A percentile compares a stretch with the other conserved stretches of the same genome.
Conservation (phyloP, 768 basidiomycete genomes). For the Pleurotus tuoliensis region DNA sequence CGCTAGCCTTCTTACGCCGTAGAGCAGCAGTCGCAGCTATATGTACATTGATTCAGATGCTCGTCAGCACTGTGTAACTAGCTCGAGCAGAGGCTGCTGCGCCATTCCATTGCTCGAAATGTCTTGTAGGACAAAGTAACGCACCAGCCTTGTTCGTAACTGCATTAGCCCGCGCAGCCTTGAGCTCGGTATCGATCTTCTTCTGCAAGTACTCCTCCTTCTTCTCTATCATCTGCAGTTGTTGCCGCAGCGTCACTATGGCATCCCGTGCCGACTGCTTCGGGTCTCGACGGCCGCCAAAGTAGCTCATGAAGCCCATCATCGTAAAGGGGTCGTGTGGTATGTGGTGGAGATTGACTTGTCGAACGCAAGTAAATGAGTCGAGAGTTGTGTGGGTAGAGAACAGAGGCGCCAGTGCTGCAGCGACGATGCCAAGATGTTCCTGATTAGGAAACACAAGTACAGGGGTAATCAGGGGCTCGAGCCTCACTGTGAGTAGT, state of each 20-base stretch:
- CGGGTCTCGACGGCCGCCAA: conserved; percentile 78
- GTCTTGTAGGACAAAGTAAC: conserved; percentile 25
- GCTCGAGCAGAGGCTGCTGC: too few species aligned
- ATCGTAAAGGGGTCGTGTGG: conserved; percentile 42
- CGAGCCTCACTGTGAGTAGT: too few species aligned
- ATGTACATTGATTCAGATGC: conserved; percentile 6
- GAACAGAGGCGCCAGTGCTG: background rate
- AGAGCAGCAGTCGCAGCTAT: conserved; percentile 86
- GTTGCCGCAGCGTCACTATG: conserved; percentile 89
- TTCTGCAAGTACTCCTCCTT: conserved; percentile 96
- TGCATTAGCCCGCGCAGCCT: conserved; percentile 90
- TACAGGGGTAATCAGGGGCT: background rate
- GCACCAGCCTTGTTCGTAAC: conserved; percentile 89
- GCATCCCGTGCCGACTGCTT: conserved; percentile 87
- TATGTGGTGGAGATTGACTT: background rate
- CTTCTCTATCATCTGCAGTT: conserved; percentile 97
- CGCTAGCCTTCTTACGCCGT: conserved; percentile 88
- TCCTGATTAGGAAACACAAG: background rate
- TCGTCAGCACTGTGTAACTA: too few species aligned
- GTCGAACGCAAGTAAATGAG: background rate
- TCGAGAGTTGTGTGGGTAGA: background rate
- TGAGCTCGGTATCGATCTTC: conserved; percentile 92
- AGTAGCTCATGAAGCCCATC: conserved; percentile 82
- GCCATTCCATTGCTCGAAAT: background rate
- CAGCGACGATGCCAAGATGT: conserved; percentile 1